Evolutionary conservation across 2,329 filamentous ascomycete species (phyloP), one percentile per base, ranked within the genome.

Genomic region (Cercospora janseana): DNA sequence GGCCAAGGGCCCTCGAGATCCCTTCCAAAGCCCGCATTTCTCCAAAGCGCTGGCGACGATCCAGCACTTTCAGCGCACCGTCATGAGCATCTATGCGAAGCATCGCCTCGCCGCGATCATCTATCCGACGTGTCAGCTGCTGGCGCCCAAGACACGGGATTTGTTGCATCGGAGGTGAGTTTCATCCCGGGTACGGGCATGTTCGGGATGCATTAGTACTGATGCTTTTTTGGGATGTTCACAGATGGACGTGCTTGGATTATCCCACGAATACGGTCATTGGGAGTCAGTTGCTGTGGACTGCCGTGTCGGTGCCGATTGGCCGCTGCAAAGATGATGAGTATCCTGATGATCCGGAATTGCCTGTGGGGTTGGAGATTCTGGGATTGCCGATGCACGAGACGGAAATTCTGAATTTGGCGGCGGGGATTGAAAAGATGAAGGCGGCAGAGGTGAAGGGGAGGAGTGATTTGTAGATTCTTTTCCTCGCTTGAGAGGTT

Each of bases 201-300:
- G 9, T 23, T 15, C 12, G n/a, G 13, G 6, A 16, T 7, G 23
- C 5, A 1, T 34, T 12, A 21, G 6, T 23, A 28, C 43, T 52
- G 52, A 54, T 32, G 26, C 12, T 5, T 20, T 18, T 40, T 15
- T 28, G 29, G n/a, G 9, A 7, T 13, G 9, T 10, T 31, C 28
- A 51, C 18, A 58, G 65, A 23, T 69, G 64, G 40, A 54, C 54
- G 9, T 45, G 49, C 8, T 49, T 57, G 5, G 54, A 63, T 32
- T 69, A 68, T 41, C 64, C 64, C 6, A 67, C 63, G 3, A 70
- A 71, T 45, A 70, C 69, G 3, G 56, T 63, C 1, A 63, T 72
- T 38, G 69, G 63, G 0, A 67, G 64, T 42, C 62, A 64, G 29
- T 49, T 64, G 29, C 59, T 64, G 4, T 61, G 63, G 38, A 68